Conservation (phyloP, 805 yeast species). For the Starmera dryadoides region DNA sequence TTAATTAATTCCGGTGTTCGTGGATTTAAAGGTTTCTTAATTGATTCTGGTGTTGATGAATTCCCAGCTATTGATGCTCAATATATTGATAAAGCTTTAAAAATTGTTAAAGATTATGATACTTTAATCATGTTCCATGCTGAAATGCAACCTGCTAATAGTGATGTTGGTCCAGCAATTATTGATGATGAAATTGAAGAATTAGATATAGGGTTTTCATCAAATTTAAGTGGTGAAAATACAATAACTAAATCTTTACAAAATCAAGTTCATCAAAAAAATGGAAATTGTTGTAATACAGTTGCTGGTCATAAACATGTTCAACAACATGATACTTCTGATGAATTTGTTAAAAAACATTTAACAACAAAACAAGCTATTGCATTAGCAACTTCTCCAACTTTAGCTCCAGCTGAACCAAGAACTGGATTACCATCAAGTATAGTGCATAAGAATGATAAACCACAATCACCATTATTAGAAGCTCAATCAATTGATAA, state of each 20-base stretch:
- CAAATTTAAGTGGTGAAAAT: neutral
- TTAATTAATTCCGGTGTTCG: constrained; percentile 81
- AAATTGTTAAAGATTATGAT: constrained; percentile 47
- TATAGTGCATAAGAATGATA: constrained; percentile 21
- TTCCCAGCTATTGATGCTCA: constrained; percentile 72
- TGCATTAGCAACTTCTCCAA: constrained; percentile 49
- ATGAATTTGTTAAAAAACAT: constrained; percentile 8
- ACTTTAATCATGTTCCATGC: constrained; percentile 91
- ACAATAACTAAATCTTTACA: neutral
- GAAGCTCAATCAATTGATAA: constrained; percentile 35
- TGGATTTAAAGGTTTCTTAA: constrained; percentile 89
- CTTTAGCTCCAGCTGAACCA: constrained; percentile 54
- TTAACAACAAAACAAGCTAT: constrained; percentile 44
- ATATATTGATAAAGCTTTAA: constrained; percentile 64
- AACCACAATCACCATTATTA: constrained; percentile 29
- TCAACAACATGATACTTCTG: neutral
- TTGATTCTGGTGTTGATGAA: constrained; percentile 94
- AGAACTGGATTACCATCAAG: constrained; percentile 36
- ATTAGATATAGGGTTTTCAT: constrained; percentile 11
- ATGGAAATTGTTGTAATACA: too few relatives aligned
- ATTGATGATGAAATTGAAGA: constrained; percentile 16
- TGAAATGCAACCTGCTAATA: constrained; percentile 58
- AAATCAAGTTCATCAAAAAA: neutral
- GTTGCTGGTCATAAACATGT: too few relatives aligned
- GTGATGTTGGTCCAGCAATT: constrained; percentile 20